Evolutionary conservation across 768 basidiomycete species (phyloP), one percentile per base, ranked within the genome.

Genomic region (Paxillus rubicundulus): DNA sequence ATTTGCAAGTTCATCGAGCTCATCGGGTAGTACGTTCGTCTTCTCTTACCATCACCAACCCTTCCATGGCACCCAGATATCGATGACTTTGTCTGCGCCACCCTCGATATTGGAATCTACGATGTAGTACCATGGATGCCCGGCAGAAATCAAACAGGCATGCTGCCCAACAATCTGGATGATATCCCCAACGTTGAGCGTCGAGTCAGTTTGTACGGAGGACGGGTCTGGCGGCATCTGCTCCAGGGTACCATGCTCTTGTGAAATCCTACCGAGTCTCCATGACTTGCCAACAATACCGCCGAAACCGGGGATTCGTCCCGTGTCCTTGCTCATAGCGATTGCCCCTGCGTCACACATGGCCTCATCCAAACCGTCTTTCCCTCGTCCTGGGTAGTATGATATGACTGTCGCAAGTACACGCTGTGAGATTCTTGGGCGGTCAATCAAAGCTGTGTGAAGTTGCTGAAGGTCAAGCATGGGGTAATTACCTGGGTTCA

Each of bases 11-110:
- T 14, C 13, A 33, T 14, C 14, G 10, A 33, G 12, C 12, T 52
- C 36, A 12, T 37, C n/a, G 34, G 20, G n/a, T 18, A 10, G 7
- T 47, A 18, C 44, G 17, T 13, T 28, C 20, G 16, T 51, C 9
- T 27, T 18, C 36, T 30, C 27, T 52, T 52, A 32, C 37, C 4
- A 28, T 49, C 40, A 95, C 92, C 92, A 93, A 0, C 90, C 91
- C 69, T 92, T 95, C 88, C 90, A 92, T 7, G 90, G 82, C 40
- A 92, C 84, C 92, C 92, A 93, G 27, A 93, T 72, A 67, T 93
- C 91, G 17, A 85, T 82, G 8, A 92, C 83, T 27, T 56, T 65
- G 36, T 77, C 74, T 34, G 68, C 71, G 14, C 78, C 78, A 18
- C 70, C 74, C 16, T 73, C 74, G 28, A 73, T 64, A n/a, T 73